Percentiles rank a stretch among this genome's conserved stretches.
Conservation (phyloP, 169 alveolate genomes). For the Plasmodium inui region DNA sequence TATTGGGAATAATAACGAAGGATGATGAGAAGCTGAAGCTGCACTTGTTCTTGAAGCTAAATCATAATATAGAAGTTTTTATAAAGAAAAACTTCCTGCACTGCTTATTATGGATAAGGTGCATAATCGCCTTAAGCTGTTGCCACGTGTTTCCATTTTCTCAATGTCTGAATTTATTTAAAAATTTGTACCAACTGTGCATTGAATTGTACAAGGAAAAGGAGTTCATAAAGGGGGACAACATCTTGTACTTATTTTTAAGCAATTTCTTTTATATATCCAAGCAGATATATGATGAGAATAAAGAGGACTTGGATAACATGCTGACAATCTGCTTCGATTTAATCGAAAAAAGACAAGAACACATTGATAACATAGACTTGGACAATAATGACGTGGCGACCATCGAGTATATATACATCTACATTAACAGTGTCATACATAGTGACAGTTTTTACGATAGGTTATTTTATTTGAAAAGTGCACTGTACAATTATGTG, state of each 20-base stretch:
- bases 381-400: constrained; percentile 56
- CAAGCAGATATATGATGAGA: constrained; percentile 54
- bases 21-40: constrained; percentile 49
- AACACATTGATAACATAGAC: constrained; percentile 61
- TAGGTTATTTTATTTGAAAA: constrained; percentile 65
- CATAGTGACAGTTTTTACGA: constrained; percentile 75
- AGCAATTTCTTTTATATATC: constrained; percentile 75
- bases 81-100: constrained; percentile 35
- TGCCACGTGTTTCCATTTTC: constrained; percentile 48
- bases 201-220: constrained; percentile 65
- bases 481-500: constrained; percentile 41
- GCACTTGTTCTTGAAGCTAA: constrained; percentile 54
- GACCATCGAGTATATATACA: constrained; percentile 59
- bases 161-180: constrained; percentile 54
- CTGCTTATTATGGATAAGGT: constrained; percentile 68
- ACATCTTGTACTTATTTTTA: constrained; percentile 59
- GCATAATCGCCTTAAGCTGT: constrained; percentile 69
- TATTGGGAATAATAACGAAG: constrained; percentile 68
- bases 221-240: constrained; percentile 51
- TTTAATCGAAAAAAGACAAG: constrained; percentile 60
- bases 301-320: constrained; percentile 44
- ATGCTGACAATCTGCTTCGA: constrained; percentile 46
- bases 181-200: constrained; percentile 34
- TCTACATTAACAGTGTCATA: constrained; percentile 57
- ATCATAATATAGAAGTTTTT: constrained; percentile 72